Evolutionary conservation across 2,329 filamentous ascomycete genomes (phyloP).

Genomic region (Tolypocladium pustulatum): DNA sequence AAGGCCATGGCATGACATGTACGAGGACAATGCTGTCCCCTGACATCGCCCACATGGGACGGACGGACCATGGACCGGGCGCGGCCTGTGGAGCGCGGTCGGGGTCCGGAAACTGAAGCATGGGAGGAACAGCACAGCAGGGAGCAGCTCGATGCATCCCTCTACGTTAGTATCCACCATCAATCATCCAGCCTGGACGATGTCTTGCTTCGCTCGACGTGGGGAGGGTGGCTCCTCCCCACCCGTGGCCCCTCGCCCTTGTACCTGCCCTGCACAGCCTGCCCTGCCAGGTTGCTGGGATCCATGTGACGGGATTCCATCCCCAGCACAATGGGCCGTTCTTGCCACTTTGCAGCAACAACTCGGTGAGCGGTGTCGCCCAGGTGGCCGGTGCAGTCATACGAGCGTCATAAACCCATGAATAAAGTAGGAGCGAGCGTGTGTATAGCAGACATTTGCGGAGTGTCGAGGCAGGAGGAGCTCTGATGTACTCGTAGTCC

Average conservation of each 20-base stretch:
- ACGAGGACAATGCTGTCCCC: neutral
- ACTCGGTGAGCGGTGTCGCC: neutral
- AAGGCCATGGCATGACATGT: neutral
- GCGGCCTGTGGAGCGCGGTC: neutral
- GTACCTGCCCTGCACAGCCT: neutral
- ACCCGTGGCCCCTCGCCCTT: neutral
- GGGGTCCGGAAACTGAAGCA: neutral
- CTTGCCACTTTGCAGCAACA: neutral
- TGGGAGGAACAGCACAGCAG: neutral
- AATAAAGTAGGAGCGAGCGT: neutral
- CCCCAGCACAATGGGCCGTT: neutral
- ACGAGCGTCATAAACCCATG: neutral
- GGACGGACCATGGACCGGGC: neutral
- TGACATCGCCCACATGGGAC: slow-evolving; percentile 1
- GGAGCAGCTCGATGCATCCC: neutral
- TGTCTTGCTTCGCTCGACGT: slow-evolving; percentile 1
- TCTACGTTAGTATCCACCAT: too few relatives aligned
- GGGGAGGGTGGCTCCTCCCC: neutral
- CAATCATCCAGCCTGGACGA: neutral
- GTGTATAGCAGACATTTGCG: neutral
- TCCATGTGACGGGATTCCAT: neutral
- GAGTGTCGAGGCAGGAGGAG: neutral
- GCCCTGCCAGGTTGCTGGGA: neutral
- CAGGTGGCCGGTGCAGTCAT: neutral
- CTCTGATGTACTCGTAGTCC: neutral